These are phyloP conservation scores for Lachancea kluyveri DNA, from an alignment of 805 yeast species.

Conservation along the genomic window DNA sequence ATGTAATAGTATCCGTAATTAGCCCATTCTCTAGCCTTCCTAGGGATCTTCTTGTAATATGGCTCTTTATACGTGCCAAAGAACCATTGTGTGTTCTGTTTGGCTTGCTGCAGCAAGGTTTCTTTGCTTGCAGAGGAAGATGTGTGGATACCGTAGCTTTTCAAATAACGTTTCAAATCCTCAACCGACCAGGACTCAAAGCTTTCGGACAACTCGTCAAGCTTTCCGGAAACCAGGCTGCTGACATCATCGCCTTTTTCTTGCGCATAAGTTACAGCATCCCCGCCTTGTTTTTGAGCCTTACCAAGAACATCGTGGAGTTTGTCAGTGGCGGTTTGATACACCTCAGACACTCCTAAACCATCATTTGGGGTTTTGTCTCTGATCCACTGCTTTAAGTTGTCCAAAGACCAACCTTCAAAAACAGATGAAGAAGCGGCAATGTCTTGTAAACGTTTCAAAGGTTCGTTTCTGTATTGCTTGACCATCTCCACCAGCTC, in stretches of 20 bases:
- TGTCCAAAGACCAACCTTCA: slow-evolving; percentile 35
- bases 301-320: slow-evolving; percentile 10
- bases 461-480: slow-evolving; percentile 33
- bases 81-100: slow-evolving; percentile 37
- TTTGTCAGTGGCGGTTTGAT: slow-evolving; percentile 14
- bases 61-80: slow-evolving; percentile 21
- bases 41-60: slow-evolving; percentile 23
- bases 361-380: slow-evolving; percentile 27
- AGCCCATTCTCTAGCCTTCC: slow-evolving; percentile 6
- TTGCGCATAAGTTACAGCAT: slow-evolving; percentile 15
- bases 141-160: slow-evolving; percentile 36
- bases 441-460: slow-evolving; percentile 23
- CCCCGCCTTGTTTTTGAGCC: slow-evolving; percentile 17
- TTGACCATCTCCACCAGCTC: slow-evolving; percentile 37
- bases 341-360: slow-evolving; percentile 21
- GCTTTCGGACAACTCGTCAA: slow-evolving; percentile 21
- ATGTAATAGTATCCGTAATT: no score
- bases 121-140: slow-evolving; percentile 22
- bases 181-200: slow-evolving; percentile 38
- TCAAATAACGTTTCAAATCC: slow-evolving; percentile 37
- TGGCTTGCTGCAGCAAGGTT: slow-evolving; percentile 35
- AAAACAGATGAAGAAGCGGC: slow-evolving; percentile 24
- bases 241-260: slow-evolving; percentile 8
- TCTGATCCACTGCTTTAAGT: slow-evolving; percentile 36
- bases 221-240: slow-evolving; percentile 8